Evolutionary conservation across 768 basidiomycete species (phyloP).

Genomic region (Hypholoma fasciculare): DNA sequence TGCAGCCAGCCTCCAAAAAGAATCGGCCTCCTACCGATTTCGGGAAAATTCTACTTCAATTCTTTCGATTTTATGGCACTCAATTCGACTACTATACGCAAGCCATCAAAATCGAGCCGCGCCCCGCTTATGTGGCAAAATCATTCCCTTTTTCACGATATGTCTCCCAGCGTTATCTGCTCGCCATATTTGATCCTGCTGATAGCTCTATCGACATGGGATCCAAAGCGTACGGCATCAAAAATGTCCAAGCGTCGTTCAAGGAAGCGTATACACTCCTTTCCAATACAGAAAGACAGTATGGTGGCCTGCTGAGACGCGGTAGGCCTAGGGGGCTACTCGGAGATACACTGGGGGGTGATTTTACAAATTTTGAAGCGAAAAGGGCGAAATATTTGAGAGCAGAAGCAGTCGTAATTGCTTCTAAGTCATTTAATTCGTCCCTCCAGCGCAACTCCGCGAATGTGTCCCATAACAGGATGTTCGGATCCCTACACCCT

Average conservation of each 20-base stretch:
- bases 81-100: slow-evolving; percentile 19
- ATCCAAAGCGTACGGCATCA: slow-evolving; percentile 24
- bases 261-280: slow-evolving; percentile 13
- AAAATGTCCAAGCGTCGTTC: slow-evolving; percentile 23
- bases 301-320: background rate
- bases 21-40: slow-evolving; percentile 7
- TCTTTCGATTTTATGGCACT: slow-evolving; percentile 25
- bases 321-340: background rate
- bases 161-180: slow-evolving; percentile 14
- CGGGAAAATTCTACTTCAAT: slow-evolving; percentile 17
- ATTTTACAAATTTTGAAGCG: background rate
- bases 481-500: too few relatives aligned
- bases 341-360: background rate
- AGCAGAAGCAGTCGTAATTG: too few relatives aligned
- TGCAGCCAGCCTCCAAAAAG: background rate
- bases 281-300: background rate
- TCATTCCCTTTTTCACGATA: slow-evolving; percentile 4
- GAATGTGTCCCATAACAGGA: too few relatives aligned
- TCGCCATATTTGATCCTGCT: slow-evolving; percentile 24
- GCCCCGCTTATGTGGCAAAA: slow-evolving; percentile 13
- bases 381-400: background rate
- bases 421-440: too few relatives aligned
- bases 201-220: slow-evolving; percentile 22
- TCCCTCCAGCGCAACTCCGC: too few relatives aligned
- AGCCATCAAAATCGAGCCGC: slow-evolving; percentile 19